Percentiles rank a stretch among this genome's conserved stretches.
These are phyloP conservation scores for Nakazawaea ernobii DNA, from an alignment of 805 yeast genomes.

Conservation along the genomic window DNA sequence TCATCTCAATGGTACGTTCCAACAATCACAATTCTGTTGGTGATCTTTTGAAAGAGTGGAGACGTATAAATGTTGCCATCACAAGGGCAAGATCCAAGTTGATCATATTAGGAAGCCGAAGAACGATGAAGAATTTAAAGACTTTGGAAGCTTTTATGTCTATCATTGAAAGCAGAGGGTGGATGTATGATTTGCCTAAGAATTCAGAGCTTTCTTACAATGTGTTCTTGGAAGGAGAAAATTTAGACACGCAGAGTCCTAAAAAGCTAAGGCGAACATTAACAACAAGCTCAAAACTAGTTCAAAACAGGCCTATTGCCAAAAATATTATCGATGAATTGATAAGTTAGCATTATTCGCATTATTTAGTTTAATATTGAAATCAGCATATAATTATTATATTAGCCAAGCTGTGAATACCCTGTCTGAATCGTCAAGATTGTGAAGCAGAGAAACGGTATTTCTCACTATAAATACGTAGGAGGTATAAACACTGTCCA, in stretches of 20 bases:
- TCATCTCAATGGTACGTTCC: slow-evolving; percentile 85
- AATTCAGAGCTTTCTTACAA: slow-evolving; percentile 33
- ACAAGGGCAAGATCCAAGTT: slow-evolving; percentile 86
- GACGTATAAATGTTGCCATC: slow-evolving; percentile 90
- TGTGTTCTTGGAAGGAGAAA: slow-evolving; percentile 6
- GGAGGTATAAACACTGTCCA: too few species aligned
- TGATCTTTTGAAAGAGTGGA: slow-evolving; percentile 77
- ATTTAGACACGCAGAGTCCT: neutral
- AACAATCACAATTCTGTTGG: slow-evolving; percentile 66
- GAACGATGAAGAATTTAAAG: slow-evolving; percentile 47
- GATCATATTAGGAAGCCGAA: slow-evolving; percentile 73
- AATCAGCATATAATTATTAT: too few species aligned
- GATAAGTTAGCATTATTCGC: neutral
- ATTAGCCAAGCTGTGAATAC: too few species aligned
- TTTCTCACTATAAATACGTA: too few species aligned
- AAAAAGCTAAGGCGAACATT: neutral
- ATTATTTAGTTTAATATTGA: too few species aligned
- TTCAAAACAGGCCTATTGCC: slow-evolving; percentile 5
- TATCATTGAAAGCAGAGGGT: slow-evolving; percentile 47
- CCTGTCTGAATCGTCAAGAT: too few species aligned
- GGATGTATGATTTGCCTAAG: slow-evolving; percentile 58
- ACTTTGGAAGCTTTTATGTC: slow-evolving; percentile 56
- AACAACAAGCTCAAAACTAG: neutral
- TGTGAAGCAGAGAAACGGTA: too few species aligned
- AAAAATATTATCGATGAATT: slow-evolving; percentile 9